Evolutionary conservation across 208 protist species (phyloP).

Genomic region (Tritrichomonas foetus): DNA sequence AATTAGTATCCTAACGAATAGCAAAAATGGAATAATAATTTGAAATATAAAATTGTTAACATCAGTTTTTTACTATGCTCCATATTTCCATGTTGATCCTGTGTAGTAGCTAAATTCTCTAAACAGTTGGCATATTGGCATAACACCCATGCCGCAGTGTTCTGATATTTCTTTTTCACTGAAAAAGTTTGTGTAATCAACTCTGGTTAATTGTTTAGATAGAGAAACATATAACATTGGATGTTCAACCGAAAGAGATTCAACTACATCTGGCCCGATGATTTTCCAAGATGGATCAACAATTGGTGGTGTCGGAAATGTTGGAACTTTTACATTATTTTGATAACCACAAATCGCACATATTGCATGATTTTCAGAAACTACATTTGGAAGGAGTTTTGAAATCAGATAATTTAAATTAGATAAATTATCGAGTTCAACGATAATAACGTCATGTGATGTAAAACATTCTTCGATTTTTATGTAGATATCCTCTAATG

Average conservation of each 20-base stretch:
- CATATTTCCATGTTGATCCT: conserved; percentile 34
- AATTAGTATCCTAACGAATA: too few species aligned
- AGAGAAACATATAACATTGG: neutral
- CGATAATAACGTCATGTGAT: neutral
- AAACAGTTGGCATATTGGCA: neutral
- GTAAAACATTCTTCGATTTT: neutral
- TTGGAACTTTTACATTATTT: neutral
- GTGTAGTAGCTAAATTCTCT: conserved; percentile 27
- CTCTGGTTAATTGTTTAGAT: neutral
- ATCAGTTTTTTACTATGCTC: neutral
- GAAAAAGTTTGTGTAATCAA: neutral
- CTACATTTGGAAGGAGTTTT: neutral
- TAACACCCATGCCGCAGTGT: neutral
- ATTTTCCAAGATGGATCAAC: conserved; percentile 32
- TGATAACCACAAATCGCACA: neutral
- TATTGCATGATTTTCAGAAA: neutral
- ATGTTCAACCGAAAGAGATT: neutral
- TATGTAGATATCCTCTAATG: neutral
- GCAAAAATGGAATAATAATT: too few species aligned
- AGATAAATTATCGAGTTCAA: neutral
- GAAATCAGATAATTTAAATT: neutral
- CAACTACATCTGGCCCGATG: neutral
- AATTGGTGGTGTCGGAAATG: neutral
- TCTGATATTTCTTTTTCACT: neutral
- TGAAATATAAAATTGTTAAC: neutral